phyloP scores from a whole-genome alignment of 495 filamentous ascomycete species.

The Annulohypoxylon bovei region DNA sequence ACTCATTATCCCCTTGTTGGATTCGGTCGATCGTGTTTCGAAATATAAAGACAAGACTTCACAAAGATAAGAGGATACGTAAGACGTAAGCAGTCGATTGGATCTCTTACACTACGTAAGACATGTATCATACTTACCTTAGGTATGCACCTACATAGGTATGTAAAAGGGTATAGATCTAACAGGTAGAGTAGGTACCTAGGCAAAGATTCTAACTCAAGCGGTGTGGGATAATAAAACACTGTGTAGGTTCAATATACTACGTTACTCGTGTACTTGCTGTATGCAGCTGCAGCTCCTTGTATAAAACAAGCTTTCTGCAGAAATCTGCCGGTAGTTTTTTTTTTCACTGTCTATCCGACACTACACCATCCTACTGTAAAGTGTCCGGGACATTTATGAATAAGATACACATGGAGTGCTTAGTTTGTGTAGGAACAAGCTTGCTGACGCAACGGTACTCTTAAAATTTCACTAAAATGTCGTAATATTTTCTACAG shows the following conservation, averaged over 20 bases:
- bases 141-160: neutral
- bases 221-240: neutral
- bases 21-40: slow-evolving; percentile 6
- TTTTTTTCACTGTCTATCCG: too few relatives aligned
- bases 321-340: slow-evolving; percentile 1
- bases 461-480: neutral
- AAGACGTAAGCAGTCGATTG: neutral
- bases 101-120: too few relatives aligned
- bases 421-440: neutral
- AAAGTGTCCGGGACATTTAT: neutral
- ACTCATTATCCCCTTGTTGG: neutral
- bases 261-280: neutral
- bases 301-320: neutral
- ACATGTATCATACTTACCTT: too few relatives aligned
- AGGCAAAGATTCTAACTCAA: neutral
- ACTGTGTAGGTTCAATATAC: neutral
- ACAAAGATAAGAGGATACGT: neutral
- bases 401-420: neutral
- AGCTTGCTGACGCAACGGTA: neutral
- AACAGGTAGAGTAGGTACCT: neutral
- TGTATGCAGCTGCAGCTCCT: neutral
- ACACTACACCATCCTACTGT: too few relatives aligned
- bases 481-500: neutral
- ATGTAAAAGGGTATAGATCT: neutral
- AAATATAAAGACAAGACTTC: neutral